These are phyloP conservation scores for Colletotrichum caudatum DNA, from an alignment of 2,329 filamentous ascomycete species.

Conservation along the genomic window DNA sequence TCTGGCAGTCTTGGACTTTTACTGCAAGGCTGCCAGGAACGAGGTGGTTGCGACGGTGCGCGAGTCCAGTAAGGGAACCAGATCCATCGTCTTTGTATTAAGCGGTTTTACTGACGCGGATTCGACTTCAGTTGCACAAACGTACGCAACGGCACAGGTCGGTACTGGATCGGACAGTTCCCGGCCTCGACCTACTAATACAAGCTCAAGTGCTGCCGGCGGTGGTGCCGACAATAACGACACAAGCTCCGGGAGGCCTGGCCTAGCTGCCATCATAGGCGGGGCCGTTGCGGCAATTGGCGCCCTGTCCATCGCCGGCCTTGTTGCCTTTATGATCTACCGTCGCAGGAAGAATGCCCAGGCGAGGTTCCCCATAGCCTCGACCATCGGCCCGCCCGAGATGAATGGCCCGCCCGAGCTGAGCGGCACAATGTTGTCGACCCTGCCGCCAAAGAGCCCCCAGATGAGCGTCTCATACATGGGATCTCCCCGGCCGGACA, in stretches of 20 bases:
- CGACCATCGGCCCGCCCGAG: conserved; percentile 35
- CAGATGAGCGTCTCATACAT: conserved; percentile 46
- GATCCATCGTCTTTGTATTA: conserved; percentile 29
- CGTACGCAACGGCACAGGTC: conserved; percentile 41
- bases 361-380: conserved; percentile 39
- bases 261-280: conserved; percentile 51
- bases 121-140: conserved; percentile 45
- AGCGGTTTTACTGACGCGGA: conserved; percentile 32
- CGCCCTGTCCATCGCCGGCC: conserved; percentile 45
- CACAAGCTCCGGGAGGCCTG: conserved; percentile 42
- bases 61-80: conserved; percentile 50
- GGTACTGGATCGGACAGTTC: conserved; percentile 34
- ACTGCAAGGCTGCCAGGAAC: conserved; percentile 63
- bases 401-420: conserved; percentile 52
- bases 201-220: conserved; percentile 6
- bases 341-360: conserved; percentile 48
- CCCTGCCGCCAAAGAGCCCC: conserved; percentile 47
- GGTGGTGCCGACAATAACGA: conserved; percentile 27
- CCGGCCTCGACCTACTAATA: conserved; percentile 6
- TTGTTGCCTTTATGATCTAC: conserved; percentile 53
- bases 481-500: conserved; percentile 43
- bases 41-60: conserved; percentile 57
- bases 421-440: conserved; percentile 41
- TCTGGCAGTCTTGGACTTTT: conserved; percentile 58
- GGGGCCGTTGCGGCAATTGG: conserved; percentile 43